Conservation (phyloP, 371 early-diverging fungal species). For the Zopfochytrium polystomum region DNA sequence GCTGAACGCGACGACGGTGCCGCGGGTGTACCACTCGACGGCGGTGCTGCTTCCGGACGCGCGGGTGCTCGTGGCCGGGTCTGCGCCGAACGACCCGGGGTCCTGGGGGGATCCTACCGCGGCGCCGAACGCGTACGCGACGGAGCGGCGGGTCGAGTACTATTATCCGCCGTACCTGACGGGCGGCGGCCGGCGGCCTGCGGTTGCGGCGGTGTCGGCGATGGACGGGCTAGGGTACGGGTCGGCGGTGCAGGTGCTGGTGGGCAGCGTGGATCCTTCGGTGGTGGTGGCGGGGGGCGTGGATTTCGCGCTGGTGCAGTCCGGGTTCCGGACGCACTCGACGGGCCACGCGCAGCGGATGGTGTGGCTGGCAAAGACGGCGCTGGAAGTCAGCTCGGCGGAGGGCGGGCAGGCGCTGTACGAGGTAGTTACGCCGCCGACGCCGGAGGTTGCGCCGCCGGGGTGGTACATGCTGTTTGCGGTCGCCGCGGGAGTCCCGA, state of each 20-base stretch:
- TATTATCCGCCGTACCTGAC: slow-evolving; percentile 15
- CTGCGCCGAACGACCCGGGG: slow-evolving; percentile 40
- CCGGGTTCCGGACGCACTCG: slow-evolving; percentile 22
- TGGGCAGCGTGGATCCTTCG: too few relatives aligned
- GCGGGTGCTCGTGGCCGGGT: slow-evolving; percentile 50
- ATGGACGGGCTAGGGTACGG: too few relatives aligned
- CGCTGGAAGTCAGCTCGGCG: neutral
- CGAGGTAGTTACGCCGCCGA: slow-evolving; percentile 15
- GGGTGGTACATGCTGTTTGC: slow-evolving; percentile 21
- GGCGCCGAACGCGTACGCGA: neutral
- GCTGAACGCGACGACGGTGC: slow-evolving; percentile 53
- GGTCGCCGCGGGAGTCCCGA: neutral
- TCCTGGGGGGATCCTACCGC: too few relatives aligned
- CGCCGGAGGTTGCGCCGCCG: slow-evolving; percentile 15
- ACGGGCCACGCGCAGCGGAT: slow-evolving; percentile 10
- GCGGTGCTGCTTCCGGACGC: slow-evolving; percentile 62
- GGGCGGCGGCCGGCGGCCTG: neutral
- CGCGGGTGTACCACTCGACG: slow-evolving; percentile 68
- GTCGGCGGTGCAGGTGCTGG: too few relatives aligned
- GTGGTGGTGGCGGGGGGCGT: too few relatives aligned
- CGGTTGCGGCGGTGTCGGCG: too few relatives aligned
- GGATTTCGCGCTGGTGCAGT: slow-evolving; percentile 6
- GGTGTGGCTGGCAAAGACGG: too few relatives aligned
- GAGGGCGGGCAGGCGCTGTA: neutral
- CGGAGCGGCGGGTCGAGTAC: slow-evolving; percentile 20